Evolutionary conservation across 257 asterid genomes (phyloP), one percentile per base, ranked within the genome.

Genomic region (Euphrasia confusa): DNA sequence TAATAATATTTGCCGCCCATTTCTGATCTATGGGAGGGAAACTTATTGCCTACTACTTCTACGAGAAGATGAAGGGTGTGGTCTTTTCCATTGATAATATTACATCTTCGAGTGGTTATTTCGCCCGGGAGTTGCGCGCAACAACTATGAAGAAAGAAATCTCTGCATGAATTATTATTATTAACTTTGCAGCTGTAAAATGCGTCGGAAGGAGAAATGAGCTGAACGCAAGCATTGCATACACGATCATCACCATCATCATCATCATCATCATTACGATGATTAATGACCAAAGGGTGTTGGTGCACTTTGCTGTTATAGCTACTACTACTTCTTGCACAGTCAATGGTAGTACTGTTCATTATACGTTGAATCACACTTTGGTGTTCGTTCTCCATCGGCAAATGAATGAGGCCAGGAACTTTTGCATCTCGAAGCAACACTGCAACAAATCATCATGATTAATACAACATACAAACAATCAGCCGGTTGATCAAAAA

Each of bases 341-440:
- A 1, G 12, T 10, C 27, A 17, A 4, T 14, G 3, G 15, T 27
- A 2, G 55, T 65, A 14, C 5, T 40, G 45, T 65, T 40, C 24
- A 54, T 12, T 8, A 65, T 53, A 40, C 14, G 3, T 8, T 4
- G 55, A 30, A 65, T 30, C 17, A 55, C 13, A 32, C 45, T 59
- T 1, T 58, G 0, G 18, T 40, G 5, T 37, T 68, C 66, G 39
- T 59, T 39, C 13, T 15, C 42, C 60, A 68, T 49, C n/a, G 72
- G 66, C 11, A 68, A 32, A 49, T 32, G 72, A 18, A 24, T 50
- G 8, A 67, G 40, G 5, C 27, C 26, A 26, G 65, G 63, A 30
- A 58, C 18, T 26, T 66, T 24, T 32, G 65, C 60, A n/a, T 47
- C 54, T 48, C 58, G 52, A 48, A 47, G 28, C 60, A 18, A 35